Percentiles rank a stretch among this genome's conserved stretches.
phyloP scores from a whole-genome alignment of 495 filamentous ascomycete genomes.

The Filosporella fistucella region DNA sequence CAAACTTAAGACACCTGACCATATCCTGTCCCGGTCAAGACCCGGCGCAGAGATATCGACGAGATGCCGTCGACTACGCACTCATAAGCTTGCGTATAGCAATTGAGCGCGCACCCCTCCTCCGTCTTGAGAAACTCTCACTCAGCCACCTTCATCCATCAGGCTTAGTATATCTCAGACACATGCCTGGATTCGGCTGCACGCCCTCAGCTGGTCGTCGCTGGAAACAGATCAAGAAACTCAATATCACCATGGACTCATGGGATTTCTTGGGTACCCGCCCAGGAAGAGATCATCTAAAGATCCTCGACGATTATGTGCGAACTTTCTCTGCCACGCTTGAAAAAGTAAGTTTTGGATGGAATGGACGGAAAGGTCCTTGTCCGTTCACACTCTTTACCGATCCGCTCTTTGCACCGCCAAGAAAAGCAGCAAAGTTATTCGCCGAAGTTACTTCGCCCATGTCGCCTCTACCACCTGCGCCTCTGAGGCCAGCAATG shows the following conservation, averaged over 20 bases:
- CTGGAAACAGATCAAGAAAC: slow-evolving; percentile 68
- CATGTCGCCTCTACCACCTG: slow-evolving; percentile 42
- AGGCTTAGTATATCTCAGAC: slow-evolving; percentile 65
- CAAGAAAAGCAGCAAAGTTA: slow-evolving; percentile 40
- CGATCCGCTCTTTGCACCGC: slow-evolving; percentile 54
- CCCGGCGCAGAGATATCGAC: slow-evolving; percentile 59
- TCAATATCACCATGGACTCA: slow-evolving; percentile 62
- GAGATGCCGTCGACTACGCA: slow-evolving; percentile 75
- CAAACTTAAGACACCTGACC: slow-evolving; percentile 61
- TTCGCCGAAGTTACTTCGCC: slow-evolving; percentile 50
- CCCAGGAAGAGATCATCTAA: slow-evolving; percentile 61
- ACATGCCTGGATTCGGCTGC: slow-evolving; percentile 59
- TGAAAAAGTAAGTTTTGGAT: slow-evolving; percentile 61
- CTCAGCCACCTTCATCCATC: slow-evolving; percentile 64
- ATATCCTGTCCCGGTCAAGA: slow-evolving; percentile 70
- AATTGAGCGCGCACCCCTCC: slow-evolving; percentile 60
- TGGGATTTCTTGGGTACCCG: slow-evolving; percentile 49
- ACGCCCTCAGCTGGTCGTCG: slow-evolving; percentile 56
- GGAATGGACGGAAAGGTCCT: slow-evolving; percentile 62
- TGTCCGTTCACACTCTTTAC: slow-evolving; percentile 60
- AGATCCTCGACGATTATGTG: slow-evolving; percentile 70
- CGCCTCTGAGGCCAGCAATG: slow-evolving; percentile 41
- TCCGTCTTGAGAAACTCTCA: slow-evolving; percentile 55
- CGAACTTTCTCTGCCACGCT: slow-evolving; percentile 56
- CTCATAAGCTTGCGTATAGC: slow-evolving; percentile 75